Conservation (phyloP, 2,329 filamentous ascomycete species). For the Purpureocillium takamizusanense region DNA sequence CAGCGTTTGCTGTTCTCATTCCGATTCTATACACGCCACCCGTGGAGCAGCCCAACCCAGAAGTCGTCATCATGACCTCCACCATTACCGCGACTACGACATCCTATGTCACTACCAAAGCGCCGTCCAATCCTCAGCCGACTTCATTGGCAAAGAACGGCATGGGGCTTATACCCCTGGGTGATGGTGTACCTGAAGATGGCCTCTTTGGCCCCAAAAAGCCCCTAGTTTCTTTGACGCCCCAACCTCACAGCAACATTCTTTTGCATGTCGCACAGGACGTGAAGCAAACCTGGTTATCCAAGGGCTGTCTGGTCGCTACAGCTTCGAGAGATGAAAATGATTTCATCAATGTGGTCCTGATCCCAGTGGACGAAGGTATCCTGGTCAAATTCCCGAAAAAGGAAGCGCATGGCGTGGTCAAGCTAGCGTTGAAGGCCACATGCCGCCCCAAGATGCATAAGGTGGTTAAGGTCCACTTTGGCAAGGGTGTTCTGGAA, state of each 20-base stretch:
- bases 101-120: slow-evolving; percentile 4
- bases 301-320: slow-evolving; percentile 46
- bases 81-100: slow-evolving; percentile 13
- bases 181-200: slow-evolving; percentile 18
- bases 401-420: slow-evolving; percentile 46
- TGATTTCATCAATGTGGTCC: slow-evolving; percentile 36
- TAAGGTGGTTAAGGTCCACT: slow-evolving; percentile 52
- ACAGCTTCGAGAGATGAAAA: slow-evolving; percentile 39
- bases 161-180: slow-evolving; percentile 19
- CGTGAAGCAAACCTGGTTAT: slow-evolving; percentile 44
- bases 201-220: slow-evolving; percentile 24
- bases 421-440: slow-evolving; percentile 50
- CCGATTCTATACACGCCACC: slow-evolving; percentile 18
- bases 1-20: slow-evolving; percentile 14
- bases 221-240: slow-evolving; percentile 19
- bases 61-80: slow-evolving; percentile 6
- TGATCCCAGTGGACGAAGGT: slow-evolving; percentile 38
- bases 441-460: slow-evolving; percentile 51
- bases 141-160: slow-evolving; percentile 8
- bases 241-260: slow-evolving; percentile 37
- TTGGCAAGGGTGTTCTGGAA: slow-evolving; percentile 39
- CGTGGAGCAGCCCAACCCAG: not conserved
- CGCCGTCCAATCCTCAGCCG: slow-evolving; percentile 4
- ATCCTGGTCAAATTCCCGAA: slow-evolving; percentile 42
- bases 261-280: slow-evolving; percentile 41